Evolutionary conservation across 2,329 filamentous ascomycete species (phyloP).

Genomic region (Coniochaeta sp.): DNA sequence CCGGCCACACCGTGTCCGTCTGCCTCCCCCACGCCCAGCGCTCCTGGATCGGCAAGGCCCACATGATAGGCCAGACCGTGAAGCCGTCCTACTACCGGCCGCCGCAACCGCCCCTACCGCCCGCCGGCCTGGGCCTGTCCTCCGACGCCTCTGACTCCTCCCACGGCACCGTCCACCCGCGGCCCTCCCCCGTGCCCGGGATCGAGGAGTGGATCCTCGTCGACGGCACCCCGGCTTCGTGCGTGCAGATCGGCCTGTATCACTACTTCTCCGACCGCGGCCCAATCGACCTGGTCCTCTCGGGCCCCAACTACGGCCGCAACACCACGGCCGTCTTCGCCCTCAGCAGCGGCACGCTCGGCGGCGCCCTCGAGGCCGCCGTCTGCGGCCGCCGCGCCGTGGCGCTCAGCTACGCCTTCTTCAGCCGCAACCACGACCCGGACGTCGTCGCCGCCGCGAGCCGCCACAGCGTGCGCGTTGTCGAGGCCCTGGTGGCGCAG

Average conservation of each 20-base stretch:
- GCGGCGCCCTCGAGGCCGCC: conserved; percentile 70
- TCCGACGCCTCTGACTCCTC: conserved; percentile 31
- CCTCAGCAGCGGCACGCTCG: conserved; percentile 69
- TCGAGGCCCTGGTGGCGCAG: conserved; percentile 70
- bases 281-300: conserved; percentile 69
- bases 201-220: conserved; percentile 76
- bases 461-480: conserved; percentile 64
- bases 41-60: conserved; percentile 98
- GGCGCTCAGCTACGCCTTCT: conserved; percentile 87
- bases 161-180: conserved; percentile 60
- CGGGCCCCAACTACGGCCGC: conserved; percentile 75
- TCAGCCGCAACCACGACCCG: conserved; percentile 75
- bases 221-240: conserved; percentile 73
- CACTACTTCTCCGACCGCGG: conserved; percentile 70
- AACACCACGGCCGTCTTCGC: conserved; percentile 78
- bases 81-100: conserved; percentile 78
- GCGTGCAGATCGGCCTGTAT: conserved; percentile 74
- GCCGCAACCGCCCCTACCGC: conserved; percentile 24
- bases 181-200: conserved; percentile 35
- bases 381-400: conserved; percentile 64
- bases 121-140: conserved; percentile 22
- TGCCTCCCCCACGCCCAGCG: conserved; percentile 86
- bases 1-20: conserved; percentile 84
- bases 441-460: conserved; percentile 72
- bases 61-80: conserved; percentile 84